Evolutionary conservation across 768 basidiomycete species (phyloP), one percentile per base, ranked within the genome.

Genomic region (Podaxis carcinomalis): DNA sequence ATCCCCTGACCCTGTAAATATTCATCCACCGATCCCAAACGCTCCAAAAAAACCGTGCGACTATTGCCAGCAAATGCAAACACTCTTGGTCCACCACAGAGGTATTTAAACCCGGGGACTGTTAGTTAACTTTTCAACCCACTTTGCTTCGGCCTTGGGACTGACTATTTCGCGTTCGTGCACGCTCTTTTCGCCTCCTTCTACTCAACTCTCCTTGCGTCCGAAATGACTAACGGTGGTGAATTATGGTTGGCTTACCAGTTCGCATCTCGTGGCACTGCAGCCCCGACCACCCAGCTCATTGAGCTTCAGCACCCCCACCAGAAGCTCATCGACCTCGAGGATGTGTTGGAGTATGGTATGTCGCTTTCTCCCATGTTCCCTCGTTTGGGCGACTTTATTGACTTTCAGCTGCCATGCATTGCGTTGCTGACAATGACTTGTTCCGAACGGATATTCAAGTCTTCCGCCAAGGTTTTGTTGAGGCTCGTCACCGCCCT

Each of bases 201-300:
- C n/a, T 44, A 21, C 42, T 14, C 14, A 6, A 44, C 19, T 44
- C n/a, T 57, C 47, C 21, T 51, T 46, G 9, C 39, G n/a, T 39
- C 5, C 19, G 42, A 44, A n/a, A 59, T 59, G 57, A 59, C 57
- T 32, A 32, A 59, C 19, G 36, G 57, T 51, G 35, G 23, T 59
- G 80, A 80, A 64, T 72, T 82, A 67, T 81, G 79, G 79, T 71
- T 82, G 57, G 75, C 77, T 53, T 83, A 80, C 71, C 76, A 79
- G 65, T 76, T 80, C 64, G 72, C 71, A 39, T 83, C 80, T 46
- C 79, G 79, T 50, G 69, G 67, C 25, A 70, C 73, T 68, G 74
- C 73, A 63, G 74, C 78, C 10, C 67, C 68, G 16, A 80, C 79
- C 19, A 74, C 78, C 35, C 80, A 81, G 69, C 77, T 82, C 69